Evolutionary conservation across 176 grass and related monocot species (phyloP), one percentile per base, ranked within the genome.

Genomic region (Leersia perrieri): DNA sequence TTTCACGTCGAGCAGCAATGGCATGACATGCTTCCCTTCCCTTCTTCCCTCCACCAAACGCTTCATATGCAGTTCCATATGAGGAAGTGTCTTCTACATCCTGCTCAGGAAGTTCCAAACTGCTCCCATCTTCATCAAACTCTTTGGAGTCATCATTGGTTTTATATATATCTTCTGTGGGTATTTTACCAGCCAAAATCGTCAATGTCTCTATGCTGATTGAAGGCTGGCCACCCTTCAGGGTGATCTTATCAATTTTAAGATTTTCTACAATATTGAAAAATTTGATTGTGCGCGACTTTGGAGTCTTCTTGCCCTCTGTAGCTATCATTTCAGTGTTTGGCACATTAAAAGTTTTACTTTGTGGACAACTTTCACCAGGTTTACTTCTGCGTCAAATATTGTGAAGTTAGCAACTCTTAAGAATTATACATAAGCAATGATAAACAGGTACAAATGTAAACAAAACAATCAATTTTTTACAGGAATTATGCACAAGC

Each of bases 21-120:
- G 95, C 89, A 85, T 87, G 80, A 65, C 95, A 97, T 73, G 95
- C 92, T 75, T 91, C 95, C 76, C 78, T 87, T 69, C 95, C 92
- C 28, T 90, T 71, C 70, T 91, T 94, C 60, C 95, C 92, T 79
- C 83, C 87, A 68, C 90, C 88, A 85, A 97, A 97, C 5, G 85
- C 90, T 74, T 90, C 69, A 83, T 91, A 97, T 67, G 95, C 92
- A 79, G 80, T 92, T 60, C 92, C 95, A 89, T 89, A 97, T 49
- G 70, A 70, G 33, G 73, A 86, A 28, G 60, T 45, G 26, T 63
- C 83, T 73, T 87, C 67, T 78, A 73, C 63, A 70, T 71, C 81
- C 62, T 73, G 63, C 74, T 75, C 71, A 0, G n/a, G 23, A 60
- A 83, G 49, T 74, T 83, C 74, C 28, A 41, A 68, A 76, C 34